These are phyloP conservation scores for Neoascochyta sp. DNA, from an alignment of 2,329 filamentous ascomycete genomes.

Conservation along the genomic window DNA sequence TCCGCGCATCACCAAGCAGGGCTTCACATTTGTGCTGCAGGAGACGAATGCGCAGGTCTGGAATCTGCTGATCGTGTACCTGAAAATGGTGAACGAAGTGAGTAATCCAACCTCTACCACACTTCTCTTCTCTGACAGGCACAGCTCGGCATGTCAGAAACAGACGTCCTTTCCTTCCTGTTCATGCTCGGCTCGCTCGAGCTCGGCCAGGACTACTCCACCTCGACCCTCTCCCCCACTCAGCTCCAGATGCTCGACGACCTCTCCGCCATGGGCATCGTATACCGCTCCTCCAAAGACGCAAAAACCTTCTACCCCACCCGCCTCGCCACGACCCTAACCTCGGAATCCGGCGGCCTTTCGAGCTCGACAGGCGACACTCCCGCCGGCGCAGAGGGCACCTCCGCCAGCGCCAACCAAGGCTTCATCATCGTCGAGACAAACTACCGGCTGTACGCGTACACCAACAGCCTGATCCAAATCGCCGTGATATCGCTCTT, in stretches of 20 bases:
- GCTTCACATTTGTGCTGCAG: slow-evolving; percentile 91
- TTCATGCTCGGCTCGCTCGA: slow-evolving; percentile 94
- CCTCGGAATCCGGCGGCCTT: slow-evolving; percentile 68
- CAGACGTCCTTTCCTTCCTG: slow-evolving; percentile 92
- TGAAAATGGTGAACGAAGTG: slow-evolving; percentile 72
- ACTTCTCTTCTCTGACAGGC: no score
- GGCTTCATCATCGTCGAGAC: slow-evolving; percentile 96
- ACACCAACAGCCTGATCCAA: slow-evolving; percentile 88
- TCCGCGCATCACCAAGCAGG: slow-evolving; percentile 81
- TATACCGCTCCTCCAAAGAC: slow-evolving; percentile 59
- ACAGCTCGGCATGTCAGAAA: slow-evolving; percentile 72
- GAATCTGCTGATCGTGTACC: slow-evolving; percentile 89
- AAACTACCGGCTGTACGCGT: slow-evolving; percentile 96
- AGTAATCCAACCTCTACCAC: no score
- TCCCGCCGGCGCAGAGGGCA: slow-evolving; percentile 47
- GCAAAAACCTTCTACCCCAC: slow-evolving; percentile 74
- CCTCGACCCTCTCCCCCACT: slow-evolving; percentile 72
- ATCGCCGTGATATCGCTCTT: slow-evolving; percentile 93
- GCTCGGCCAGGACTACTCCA: slow-evolving; percentile 87
- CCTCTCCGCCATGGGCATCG: slow-evolving; percentile 86
- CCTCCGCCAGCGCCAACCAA: slow-evolving; percentile 44
- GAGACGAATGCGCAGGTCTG: slow-evolving; percentile 96
- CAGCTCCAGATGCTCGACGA: slow-evolving; percentile 87
- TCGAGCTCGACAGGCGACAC: slow-evolving; percentile 48
- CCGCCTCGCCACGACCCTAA: slow-evolving; percentile 88